phyloP scores from a whole-genome alignment of 192 early-diverging fungal species.

The Mortierella alpina region DNA sequence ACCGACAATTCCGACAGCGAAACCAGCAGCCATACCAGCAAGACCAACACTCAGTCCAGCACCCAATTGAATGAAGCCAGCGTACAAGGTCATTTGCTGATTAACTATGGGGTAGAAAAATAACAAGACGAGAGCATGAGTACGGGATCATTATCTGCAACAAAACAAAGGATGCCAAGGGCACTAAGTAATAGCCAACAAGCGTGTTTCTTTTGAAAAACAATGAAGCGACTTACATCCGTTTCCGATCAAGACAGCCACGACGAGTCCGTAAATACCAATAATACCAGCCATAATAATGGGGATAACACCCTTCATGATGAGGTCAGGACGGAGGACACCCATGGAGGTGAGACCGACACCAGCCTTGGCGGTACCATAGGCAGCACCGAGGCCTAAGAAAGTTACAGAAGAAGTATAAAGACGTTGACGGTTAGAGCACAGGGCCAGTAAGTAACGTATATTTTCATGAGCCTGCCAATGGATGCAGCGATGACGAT shows the following conservation, averaged over 20 bases:
- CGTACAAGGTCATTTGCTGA: constrained; percentile 71
- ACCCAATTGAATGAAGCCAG: constrained; percentile 85
- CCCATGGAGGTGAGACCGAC: constrained; percentile 91
- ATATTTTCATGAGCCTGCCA: neutral
- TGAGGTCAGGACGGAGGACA: constrained; percentile 86
- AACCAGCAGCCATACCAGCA: constrained; percentile 88
- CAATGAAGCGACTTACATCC: constrained; percentile 68
- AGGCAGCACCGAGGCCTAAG: constrained; percentile 90
- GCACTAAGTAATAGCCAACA: constrained; percentile 17
- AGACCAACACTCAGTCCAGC: constrained; percentile 86
- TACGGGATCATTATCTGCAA: constrained; percentile 42
- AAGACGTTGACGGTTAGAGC: neutral
- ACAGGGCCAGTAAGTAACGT: neutral
- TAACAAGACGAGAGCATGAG: neutral
- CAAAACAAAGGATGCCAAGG: constrained; percentile 17
- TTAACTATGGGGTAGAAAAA: constrained; percentile 20
- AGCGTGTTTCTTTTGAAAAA: neutral
- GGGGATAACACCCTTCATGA: constrained; percentile 90
- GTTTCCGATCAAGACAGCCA: constrained; percentile 90
- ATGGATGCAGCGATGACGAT: neutral
- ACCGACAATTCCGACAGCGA: constrained; percentile 92
- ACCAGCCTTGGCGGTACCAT: constrained; percentile 93
- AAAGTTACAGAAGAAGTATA: neutral
- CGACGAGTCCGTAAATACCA: constrained; percentile 97
- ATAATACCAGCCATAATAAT: constrained; percentile 99